Percentiles rank a stretch among this genome's conserved stretches.
phyloP scores from a whole-genome alignment of 2,329 filamentous ascomycete genomes.

The Hypoxylon sp. region DNA sequence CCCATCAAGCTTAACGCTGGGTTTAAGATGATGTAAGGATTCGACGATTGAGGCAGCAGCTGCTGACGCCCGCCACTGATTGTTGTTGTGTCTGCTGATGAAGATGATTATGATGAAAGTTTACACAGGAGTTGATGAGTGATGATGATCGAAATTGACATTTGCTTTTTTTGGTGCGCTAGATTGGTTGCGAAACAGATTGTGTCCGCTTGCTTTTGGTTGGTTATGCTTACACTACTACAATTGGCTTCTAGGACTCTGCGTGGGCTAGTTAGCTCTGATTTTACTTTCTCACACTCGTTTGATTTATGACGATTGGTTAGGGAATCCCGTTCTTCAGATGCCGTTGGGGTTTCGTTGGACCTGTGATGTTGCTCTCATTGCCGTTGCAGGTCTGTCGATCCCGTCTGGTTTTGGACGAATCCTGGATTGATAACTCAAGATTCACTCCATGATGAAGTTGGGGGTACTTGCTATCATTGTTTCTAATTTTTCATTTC shows the following conservation, averaged over 20 bases:
- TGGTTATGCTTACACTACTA: slow-evolving; percentile 25
- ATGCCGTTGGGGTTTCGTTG: not conserved
- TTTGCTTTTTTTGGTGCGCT: slow-evolving; percentile 23
- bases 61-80: slow-evolving; percentile 9
- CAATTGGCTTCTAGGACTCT: slow-evolving; percentile 25
- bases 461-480: slow-evolving; percentile 12
- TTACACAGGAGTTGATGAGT: slow-evolving; percentile 12
- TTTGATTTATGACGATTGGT: slow-evolving; percentile 33
- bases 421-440: slow-evolving; percentile 21
- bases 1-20: slow-evolving; percentile 55
- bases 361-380: slow-evolving; percentile 18
- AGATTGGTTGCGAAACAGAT: slow-evolving; percentile 14
- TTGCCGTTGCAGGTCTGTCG: slow-evolving; percentile 20
- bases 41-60: slow-evolving; percentile 9
- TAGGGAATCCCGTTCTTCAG: slow-evolving; percentile 14
- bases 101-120: slow-evolving; percentile 12
- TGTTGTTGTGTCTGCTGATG: slow-evolving; percentile 12
- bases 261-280: slow-evolving; percentile 28
- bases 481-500: slow-evolving; percentile 32
- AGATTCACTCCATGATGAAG: slow-evolving; percentile 26
- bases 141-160: slow-evolving; percentile 15
- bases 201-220: not conserved
- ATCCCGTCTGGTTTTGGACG: slow-evolving; percentile 16
- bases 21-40: slow-evolving; percentile 49
- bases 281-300: slow-evolving; percentile 20